These are phyloP conservation scores for Syzygium aromaticum DNA, from an alignment of 345 rosid genomes.

Conservation along the genomic window DNA sequence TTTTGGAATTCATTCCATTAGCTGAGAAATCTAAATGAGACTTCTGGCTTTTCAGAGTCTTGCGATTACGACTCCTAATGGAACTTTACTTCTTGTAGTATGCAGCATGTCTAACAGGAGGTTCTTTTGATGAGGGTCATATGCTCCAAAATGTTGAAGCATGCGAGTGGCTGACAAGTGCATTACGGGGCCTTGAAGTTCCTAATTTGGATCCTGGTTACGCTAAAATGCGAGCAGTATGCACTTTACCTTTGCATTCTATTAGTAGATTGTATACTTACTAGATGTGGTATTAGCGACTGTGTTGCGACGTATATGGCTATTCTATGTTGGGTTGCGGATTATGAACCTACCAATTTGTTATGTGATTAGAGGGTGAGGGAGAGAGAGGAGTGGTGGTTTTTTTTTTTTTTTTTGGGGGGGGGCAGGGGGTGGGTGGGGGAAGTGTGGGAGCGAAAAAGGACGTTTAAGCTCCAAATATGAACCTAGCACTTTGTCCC, in stretches of 20 bases:
- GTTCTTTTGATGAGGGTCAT: slow-evolving; percentile 85
- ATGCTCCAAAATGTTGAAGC: slow-evolving; percentile 95
- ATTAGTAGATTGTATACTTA: neutral
- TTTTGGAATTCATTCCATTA: neutral
- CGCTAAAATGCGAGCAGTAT: slow-evolving; percentile 88
- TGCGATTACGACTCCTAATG: slow-evolving; percentile 5
- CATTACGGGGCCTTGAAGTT: slow-evolving; percentile 64
- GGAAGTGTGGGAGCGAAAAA: neutral
- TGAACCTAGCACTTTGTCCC: neutral
- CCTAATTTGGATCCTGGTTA: slow-evolving; percentile 77
- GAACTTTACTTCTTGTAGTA: slow-evolving; percentile 44
- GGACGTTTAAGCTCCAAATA: neutral
- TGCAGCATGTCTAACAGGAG: slow-evolving; percentile 77
- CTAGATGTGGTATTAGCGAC: neutral
- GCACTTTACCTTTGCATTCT: slow-evolving; percentile 12
- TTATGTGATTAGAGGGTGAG: neutral
- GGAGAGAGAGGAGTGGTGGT: neutral
- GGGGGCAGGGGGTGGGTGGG: neutral
- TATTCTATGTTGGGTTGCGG: neutral
- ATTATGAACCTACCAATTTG: neutral
- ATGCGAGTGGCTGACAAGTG: slow-evolving; percentile 95
- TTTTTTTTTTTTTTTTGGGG: neutral
- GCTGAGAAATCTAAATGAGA: neutral
- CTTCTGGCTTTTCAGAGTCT: neutral
- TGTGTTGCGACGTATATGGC: neutral